These are phyloP conservation scores for Kluyveromyces marxianus DNA, from an alignment of 1,139 yeast genomes.

Conservation along the genomic window DNA sequence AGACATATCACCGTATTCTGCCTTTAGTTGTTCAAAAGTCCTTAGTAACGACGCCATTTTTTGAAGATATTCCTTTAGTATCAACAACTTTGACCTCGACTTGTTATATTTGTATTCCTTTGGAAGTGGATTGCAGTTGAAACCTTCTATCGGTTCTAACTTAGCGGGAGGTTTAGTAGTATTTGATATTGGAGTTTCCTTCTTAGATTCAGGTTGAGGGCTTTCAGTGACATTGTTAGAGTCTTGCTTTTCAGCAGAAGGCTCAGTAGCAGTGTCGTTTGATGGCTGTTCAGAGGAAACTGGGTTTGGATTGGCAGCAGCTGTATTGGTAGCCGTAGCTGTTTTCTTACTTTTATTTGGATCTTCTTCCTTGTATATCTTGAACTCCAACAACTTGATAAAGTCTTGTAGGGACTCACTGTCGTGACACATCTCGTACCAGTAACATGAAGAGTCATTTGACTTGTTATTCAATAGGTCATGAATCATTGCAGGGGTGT, in stretches of 20 bases:
- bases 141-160: constrained; percentile 2
- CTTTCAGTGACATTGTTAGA: too few relatives aligned
- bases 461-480: constrained; percentile 18
- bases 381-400: constrained; percentile 22
- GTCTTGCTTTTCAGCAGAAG: too few relatives aligned
- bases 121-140: constrained; percentile 26
- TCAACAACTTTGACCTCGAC: constrained; percentile 22
- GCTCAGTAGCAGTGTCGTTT: too few relatives aligned
- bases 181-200: not conserved
- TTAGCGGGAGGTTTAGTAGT: too few relatives aligned
- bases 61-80: constrained; percentile 19
- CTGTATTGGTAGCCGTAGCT: too few relatives aligned
- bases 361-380: constrained; percentile 15
- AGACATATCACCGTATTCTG: constrained; percentile 23
- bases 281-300: not conserved
- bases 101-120: constrained; percentile 26
- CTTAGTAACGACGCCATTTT: constrained; percentile 19
- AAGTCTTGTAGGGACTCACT: constrained; percentile 22
- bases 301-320: not conserved
- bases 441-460: constrained; percentile 17
- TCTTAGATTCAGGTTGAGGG: too few relatives aligned
- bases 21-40: constrained; percentile 22
- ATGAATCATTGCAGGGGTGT: constrained; percentile 24
- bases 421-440: constrained; percentile 31
- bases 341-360: constrained; percentile 3